phyloP scores from a whole-genome alignment of 257 asterid genomes.

The Gardenia jasminoides region DNA sequence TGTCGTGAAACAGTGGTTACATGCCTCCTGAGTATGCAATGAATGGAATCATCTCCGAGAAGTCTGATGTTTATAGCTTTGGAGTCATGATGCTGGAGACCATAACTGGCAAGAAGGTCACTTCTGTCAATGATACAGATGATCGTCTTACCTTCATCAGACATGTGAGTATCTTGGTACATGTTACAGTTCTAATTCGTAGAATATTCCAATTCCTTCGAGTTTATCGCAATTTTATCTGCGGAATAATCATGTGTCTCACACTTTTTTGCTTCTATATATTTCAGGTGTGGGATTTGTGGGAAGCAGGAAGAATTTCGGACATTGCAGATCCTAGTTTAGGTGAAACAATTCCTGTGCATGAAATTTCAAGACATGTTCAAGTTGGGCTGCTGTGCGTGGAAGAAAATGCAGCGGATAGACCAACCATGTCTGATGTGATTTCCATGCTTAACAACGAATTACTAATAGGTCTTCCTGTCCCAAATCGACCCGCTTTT shows the following conservation, averaged over 20 bases:
- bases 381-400: conserved; percentile 3
- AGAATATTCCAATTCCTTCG: background rate
- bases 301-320: background rate
- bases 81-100: conserved; percentile 8
- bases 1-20: background rate
- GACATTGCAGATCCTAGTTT: conserved; percentile 1
- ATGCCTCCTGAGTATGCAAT: too few species aligned
- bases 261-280: background rate
- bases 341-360: background rate
- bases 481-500: too few species aligned
- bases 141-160: background rate
- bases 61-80: conserved; percentile 10
- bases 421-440: background rate
- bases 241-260: too few species aligned
- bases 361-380: background rate
- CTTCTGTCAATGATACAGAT: background rate
- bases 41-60: background rate
- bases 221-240: too few species aligned
- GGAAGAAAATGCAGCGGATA: conserved; percentile 10
- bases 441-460: conserved; percentile 9
- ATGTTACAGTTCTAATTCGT: too few species aligned
- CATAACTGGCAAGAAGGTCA: conserved; percentile 11
- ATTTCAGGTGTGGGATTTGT: conserved; percentile 9
- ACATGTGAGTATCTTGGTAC: conserved; percentile 7
- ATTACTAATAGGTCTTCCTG: background rate